Evolutionary conservation across 1,284 basidiomycete species (phyloP).

Genomic region (Ceratobasidium sp.): DNA sequence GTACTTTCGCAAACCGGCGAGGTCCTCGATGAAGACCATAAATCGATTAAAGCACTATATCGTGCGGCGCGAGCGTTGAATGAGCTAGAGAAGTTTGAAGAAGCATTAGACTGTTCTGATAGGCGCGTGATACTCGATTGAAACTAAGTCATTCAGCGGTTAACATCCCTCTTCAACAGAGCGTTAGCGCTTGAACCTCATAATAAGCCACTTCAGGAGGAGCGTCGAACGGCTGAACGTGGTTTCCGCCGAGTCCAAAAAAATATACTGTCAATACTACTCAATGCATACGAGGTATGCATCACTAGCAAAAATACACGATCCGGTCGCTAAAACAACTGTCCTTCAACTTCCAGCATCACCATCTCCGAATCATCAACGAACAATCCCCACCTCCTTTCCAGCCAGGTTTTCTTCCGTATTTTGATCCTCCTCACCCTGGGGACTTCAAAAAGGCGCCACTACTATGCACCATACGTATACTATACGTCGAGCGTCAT

Average conservation of each 20-base stretch:
- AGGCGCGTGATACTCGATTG: not conserved
- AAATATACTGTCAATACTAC: not conserved
- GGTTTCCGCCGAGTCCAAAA: not conserved
- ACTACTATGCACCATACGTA: not conserved
- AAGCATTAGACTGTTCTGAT: constrained; percentile 16
- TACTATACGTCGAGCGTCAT: constrained; percentile 16
- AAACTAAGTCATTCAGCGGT: not conserved
- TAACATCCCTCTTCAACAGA: not conserved
- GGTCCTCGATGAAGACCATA: not conserved
- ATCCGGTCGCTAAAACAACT: no score
- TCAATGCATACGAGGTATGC: constrained; percentile 16
- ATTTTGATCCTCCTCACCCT: constrained; percentile 12
- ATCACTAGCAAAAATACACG: not conserved
- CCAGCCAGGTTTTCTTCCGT: not conserved
- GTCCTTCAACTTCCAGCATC: constrained; percentile 9
- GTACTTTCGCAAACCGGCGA: not conserved
- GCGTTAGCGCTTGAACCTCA: constrained; percentile 8
- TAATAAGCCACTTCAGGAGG: constrained; percentile 2
- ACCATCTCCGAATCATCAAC: not conserved
- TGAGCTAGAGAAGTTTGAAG: not conserved
- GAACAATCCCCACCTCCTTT: no score
- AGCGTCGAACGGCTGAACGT: not conserved
- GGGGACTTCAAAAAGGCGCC: not conserved
- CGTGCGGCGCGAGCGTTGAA: constrained; percentile 2
- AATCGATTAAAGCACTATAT: constrained; percentile 14